These are phyloP conservation scores for Diutina ranongensis DNA, from an alignment of 1,139 yeast genomes.

Conservation along the genomic window DNA sequence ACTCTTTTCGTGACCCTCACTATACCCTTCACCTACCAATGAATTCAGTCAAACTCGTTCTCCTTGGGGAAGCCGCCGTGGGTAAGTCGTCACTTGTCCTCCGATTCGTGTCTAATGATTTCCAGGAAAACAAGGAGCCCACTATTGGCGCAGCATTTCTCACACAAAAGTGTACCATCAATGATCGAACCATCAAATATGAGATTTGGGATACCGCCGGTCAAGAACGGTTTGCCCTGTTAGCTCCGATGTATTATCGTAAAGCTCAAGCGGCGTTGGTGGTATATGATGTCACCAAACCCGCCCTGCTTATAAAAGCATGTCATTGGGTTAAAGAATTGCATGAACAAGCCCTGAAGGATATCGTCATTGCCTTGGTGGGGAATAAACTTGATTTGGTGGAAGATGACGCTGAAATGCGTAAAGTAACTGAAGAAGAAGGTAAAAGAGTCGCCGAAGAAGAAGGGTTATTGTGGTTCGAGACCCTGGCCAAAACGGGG, in stretches of 20 bases:
- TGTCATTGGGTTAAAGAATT: constrained; percentile 97
- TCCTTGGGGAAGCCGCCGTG: constrained; percentile 95
- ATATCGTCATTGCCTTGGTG: constrained; percentile 83
- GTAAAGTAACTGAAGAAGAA: constrained; percentile 83
- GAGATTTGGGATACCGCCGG: constrained; percentile 99
- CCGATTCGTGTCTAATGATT: constrained; percentile 89
- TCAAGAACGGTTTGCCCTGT: constrained; percentile 90
- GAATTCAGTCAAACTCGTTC: constrained; percentile 68
- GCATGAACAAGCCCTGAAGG: constrained; percentile 89
- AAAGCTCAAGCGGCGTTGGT: constrained; percentile 98
- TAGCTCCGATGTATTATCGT: constrained; percentile 96
- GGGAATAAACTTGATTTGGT: constrained; percentile 85
- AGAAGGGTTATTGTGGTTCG: constrained; percentile 53
- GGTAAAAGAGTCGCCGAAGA: constrained; percentile 54
- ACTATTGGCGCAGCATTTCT: constrained; percentile 97
- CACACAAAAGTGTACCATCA: constrained; percentile 89
- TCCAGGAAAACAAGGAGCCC: constrained; percentile 94
- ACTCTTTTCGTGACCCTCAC: background rate
- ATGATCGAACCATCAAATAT: constrained; percentile 82
- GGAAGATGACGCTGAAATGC: constrained; percentile 24
- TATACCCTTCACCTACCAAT: background rate
- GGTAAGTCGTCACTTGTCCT: constrained; percentile 91
- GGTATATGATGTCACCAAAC: constrained; percentile 91
- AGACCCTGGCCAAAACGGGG: constrained; percentile 92
- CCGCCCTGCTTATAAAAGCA: constrained; percentile 96